These are phyloP conservation scores for Euptelea pleiosperma DNA, from an alignment of 164 flowering plant species.

Conservation along the genomic window DNA sequence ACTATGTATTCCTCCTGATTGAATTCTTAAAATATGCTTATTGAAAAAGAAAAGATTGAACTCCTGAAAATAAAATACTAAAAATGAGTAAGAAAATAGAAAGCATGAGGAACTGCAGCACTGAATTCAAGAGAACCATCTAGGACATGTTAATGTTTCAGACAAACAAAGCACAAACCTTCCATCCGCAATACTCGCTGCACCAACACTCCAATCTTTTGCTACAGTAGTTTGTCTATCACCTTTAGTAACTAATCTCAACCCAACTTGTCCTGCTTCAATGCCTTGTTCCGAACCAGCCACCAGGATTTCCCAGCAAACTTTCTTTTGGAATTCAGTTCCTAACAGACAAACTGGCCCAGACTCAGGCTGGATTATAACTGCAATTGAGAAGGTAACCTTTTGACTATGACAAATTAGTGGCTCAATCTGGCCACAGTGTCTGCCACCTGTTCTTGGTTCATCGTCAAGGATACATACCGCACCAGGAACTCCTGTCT, in stretches of 20 bases:
- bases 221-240: slow-evolving; percentile 85
- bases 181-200: slow-evolving; percentile 94
- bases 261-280: slow-evolving; percentile 98
- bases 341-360: slow-evolving; percentile 97
- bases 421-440: slow-evolving; percentile 84
- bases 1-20: not conserved
- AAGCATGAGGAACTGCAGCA: not conserved
- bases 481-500: slow-evolving; percentile 91
- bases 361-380: slow-evolving; percentile 93
- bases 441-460: slow-evolving; percentile 78
- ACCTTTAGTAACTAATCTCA: slow-evolving; percentile 80
- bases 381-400: slow-evolving; percentile 77
- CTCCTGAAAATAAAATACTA: no score
- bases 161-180: slow-evolving; percentile 54
- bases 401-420: slow-evolving; percentile 67
- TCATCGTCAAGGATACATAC: slow-evolving; percentile 97
- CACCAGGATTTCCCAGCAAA: slow-evolving; percentile 93
- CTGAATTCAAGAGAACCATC: not conserved
- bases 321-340: slow-evolving; percentile 77
- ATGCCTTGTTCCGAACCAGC: slow-evolving; percentile 99
- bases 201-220: slow-evolving; percentile 94
- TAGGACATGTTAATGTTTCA: not conserved
- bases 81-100: not conserved
- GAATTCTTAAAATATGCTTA: not conserved
- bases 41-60: no score